Base-by-base conservation (phyloP, 768 basidiomycete genomes). In the Auricularia sp. region DNA sequence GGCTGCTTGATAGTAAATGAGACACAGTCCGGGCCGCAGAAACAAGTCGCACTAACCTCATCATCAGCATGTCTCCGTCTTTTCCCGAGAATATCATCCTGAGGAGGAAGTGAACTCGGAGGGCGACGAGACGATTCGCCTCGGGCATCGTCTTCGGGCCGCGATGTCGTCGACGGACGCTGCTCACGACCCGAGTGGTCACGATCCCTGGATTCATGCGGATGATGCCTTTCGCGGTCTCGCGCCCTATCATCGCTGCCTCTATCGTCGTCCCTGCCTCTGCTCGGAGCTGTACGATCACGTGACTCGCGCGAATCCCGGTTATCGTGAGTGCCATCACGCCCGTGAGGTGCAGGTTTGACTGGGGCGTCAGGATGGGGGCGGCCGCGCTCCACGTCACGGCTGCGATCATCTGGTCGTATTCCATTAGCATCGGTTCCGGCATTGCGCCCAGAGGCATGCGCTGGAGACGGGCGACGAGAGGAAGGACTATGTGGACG, bases 81-180 rank as follows among this genome's bases (percentile, higher is more conserved):
- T 75, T 92, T 92, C 36, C 89, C 88, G 33, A 90, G 80, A 3
- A 77, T 79, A 58, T 92, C 90, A 62, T 92, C 89, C 75, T 75
- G 54, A 77, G 77, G 3, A 74, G 68, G 62, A 75, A 77, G 4
- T 88, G 81, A 71, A 86, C 83, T 66, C 87, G 79, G 24, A 80
- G 73, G 21, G 78, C 73, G 63, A 88, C 89, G 45, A 86, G 84
- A 63, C 88, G 80, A 67, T 79, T 79, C 5, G 86, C 84, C 73
- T 67, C 78, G 75, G 68, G 68, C 69, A 35, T 64, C 78, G 63
- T 73, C 75, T 39, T 73, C 68, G 33, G 84, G 86, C 34, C 86
- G 82, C 14, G 86, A 86, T 71, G 87, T 89, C 71, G 85, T 79
- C 54, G 76, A 75, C 66, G 86, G 79, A 33, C 85, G 78, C 62